phyloP scores from a whole-genome alignment of 208 protist genomes.

The Trypanosomatidae sp. region DNA sequence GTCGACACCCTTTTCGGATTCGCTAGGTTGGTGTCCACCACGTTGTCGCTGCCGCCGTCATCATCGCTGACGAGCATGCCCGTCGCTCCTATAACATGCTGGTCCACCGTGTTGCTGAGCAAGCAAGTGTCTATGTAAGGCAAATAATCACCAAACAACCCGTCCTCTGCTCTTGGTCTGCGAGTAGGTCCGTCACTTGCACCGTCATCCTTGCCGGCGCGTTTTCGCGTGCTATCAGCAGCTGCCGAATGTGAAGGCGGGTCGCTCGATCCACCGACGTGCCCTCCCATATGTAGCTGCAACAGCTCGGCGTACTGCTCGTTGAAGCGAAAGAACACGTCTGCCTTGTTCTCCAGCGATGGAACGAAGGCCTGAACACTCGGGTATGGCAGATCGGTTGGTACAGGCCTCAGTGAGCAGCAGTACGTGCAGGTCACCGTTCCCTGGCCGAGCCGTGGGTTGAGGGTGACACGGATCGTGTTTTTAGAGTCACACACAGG shows the following conservation, averaged over 20 bases:
- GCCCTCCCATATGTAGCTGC: constrained; percentile 9
- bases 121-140: not conserved
- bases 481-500: constrained; percentile 75
- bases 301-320: constrained; percentile 55
- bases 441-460: constrained; percentile 44
- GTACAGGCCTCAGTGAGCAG: constrained; percentile 44
- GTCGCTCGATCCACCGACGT: not conserved
- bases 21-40: not conserved
- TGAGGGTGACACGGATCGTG: constrained; percentile 63
- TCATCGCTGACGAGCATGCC: not conserved
- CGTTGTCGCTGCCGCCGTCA: constrained; percentile 9
- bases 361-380: constrained; percentile 57
- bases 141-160: not conserved
- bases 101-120: not conserved
- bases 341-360: constrained; percentile 79
- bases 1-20: not conserved
- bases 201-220: not conserved
- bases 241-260: not conserved
- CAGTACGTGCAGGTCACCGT: constrained; percentile 78
- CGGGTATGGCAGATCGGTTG: constrained; percentile 76
- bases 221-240: not conserved
- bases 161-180: not conserved
- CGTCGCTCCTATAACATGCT: not conserved
- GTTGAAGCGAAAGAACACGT: constrained; percentile 84
- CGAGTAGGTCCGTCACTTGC: not conserved